Conservation (phyloP, 306 rosid genomes). For the Coriaria nepalensis region DNA sequence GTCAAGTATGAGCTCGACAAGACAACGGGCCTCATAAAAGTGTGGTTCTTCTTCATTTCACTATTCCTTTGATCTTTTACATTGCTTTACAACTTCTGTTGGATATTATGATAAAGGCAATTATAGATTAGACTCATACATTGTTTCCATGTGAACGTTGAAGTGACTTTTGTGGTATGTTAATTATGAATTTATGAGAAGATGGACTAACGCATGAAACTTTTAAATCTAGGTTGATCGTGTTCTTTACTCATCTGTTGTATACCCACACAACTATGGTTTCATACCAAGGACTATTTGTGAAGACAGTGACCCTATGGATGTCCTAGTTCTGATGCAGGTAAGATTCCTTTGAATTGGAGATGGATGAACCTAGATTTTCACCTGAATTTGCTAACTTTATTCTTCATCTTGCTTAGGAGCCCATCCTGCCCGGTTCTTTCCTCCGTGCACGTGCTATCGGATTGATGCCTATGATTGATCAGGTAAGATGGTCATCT, state of each 20-base stretch:
- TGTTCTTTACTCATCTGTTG: constrained; percentile 90
- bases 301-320: constrained; percentile 98
- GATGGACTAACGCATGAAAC: constrained; percentile 13
- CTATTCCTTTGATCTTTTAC: constrained; percentile 6
- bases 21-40: constrained; percentile 82
- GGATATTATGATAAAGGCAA: too few species aligned
- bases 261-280: constrained; percentile 96
- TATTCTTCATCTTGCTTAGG: constrained; percentile 28
- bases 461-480: constrained; percentile 98
- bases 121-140: neutral
- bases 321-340: constrained; percentile 91
- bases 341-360: constrained; percentile 25
- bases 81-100: neutral
- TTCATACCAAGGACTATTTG: constrained; percentile 91
- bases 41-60: constrained; percentile 13
- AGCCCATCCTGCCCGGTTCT: constrained; percentile 78
- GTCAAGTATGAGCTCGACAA: constrained; percentile 96
- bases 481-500: constrained; percentile 43
- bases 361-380: neutral
- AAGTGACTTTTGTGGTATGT: constrained; percentile 1
- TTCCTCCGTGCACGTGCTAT: constrained; percentile 99
- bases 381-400: neutral
- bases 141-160: neutral
- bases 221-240: constrained; percentile 73
- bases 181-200: constrained; percentile 9